Conservation (phyloP, 441 rosid genomes). For the Eutrema salsugineum region DNA sequence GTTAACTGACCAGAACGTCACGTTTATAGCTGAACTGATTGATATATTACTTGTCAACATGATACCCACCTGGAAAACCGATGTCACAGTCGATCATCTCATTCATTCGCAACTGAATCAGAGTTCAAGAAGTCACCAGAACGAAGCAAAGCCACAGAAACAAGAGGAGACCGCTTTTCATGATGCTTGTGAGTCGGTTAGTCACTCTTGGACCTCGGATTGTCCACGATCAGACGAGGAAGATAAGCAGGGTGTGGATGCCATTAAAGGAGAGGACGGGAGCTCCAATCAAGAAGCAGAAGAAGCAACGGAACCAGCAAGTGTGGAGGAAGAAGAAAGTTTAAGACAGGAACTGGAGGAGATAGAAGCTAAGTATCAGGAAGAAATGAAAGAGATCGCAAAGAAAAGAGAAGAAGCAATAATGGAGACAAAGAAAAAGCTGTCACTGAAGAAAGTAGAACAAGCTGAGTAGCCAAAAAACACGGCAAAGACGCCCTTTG, state of each 20-base stretch:
- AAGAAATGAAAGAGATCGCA: conserved; percentile 40
- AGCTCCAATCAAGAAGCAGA: conserved; percentile 28
- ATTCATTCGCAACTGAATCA: conserved; percentile 31
- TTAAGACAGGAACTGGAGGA: conserved; percentile 39
- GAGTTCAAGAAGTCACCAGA: conserved; percentile 25
- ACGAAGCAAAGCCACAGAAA: conserved; percentile 19
- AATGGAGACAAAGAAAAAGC: conserved; percentile 42
- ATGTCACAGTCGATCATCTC: conserved; percentile 48
- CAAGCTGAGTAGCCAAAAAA: conserved; percentile 14
- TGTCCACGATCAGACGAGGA: conserved; percentile 24
- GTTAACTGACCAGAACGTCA: conserved; percentile 52
- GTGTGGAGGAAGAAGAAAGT: conserved; percentile 33
- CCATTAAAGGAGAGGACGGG: conserved; percentile 26
- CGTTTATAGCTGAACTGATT: conserved; percentile 58
- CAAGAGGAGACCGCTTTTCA: conserved; percentile 22
- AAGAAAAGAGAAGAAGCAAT: conserved; percentile 56
- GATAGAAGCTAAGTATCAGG: conserved; percentile 48
- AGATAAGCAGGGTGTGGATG: conserved; percentile 16
- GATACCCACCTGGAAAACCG: conserved; percentile 53
- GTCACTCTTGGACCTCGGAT: conserved; percentile 22
- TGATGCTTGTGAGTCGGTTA: conserved; percentile 25
- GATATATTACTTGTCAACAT: conserved; percentile 52
- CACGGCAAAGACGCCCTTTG: not conserved
- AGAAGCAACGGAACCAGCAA: conserved; percentile 34
- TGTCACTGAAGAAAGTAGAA: conserved; percentile 30